Evolutionary conservation across 1,284 basidiomycete species (phyloP), one percentile per base, ranked within the genome.

Genomic region (Moesziomyces antarcticus): DNA sequence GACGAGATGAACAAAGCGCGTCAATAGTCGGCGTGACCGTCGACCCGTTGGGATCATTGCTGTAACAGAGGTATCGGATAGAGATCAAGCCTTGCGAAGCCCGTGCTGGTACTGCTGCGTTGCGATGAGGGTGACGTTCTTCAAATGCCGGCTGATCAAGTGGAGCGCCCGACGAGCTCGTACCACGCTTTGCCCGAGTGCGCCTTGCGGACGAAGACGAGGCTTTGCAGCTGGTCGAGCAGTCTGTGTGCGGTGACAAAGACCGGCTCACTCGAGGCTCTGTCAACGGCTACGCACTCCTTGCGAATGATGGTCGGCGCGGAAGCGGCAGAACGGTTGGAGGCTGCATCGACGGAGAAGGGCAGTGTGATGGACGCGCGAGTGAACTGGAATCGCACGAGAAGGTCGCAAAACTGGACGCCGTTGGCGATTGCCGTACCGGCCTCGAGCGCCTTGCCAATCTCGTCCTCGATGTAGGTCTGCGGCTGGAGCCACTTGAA

Each of bases 401-500:
- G 56, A 21, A 73, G 30, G 20, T 73, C 56, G 11, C 52, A 41
- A 20, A 73, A 73, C 1, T 30, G 48, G 1, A 67, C 60, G 3
- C 48, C 59, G 20, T 63, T 69, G 11, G 55, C 45, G 5, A 18
- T 46, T 5, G 6, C 18, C 8, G 20, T 16, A 2, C 44, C 30
- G 22, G 40, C 30, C 8, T 11, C 8, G 21, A 73, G 53, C 21
- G 27, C 50, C 50, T 63, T 67, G 25, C 60, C 56, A 20, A 73
- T 67, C 42, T 73, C 64, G 37, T 74, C 66, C 30, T 74, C 71
- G 49, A 69, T 59, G 27, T 57, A 65, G 0, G 71, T 69, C 46
- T 69, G 71, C 18, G 66, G 71, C 30, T 74, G 71, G 7, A 69
- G 43, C 71, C 71, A 74, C 16, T 63, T 66, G 56, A 74, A 74